These are phyloP conservation scores for Inonotus obliquus DNA, from an alignment of 1,284 basidiomycete species.

Conservation along the genomic window DNA sequence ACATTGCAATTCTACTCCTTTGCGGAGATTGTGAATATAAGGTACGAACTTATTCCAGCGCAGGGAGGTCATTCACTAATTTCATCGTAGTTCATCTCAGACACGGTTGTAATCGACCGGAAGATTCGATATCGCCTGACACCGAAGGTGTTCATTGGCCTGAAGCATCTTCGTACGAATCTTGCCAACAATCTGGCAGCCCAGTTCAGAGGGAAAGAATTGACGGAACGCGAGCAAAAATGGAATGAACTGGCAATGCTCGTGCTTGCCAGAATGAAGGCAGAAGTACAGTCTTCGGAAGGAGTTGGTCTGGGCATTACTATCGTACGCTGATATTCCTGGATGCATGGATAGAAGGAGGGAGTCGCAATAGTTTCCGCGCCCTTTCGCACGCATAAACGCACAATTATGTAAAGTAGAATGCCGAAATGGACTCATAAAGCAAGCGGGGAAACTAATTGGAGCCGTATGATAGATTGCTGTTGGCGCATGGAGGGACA, in stretches of 20 bases:
- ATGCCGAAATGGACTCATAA: background rate
- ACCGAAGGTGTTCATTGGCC: constrained; percentile 72
- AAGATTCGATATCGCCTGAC: constrained; percentile 75
- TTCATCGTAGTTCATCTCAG: constrained; percentile 60
- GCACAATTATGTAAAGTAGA: too few relatives aligned
- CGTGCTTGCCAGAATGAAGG: constrained; percentile 48
- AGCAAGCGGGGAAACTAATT: background rate
- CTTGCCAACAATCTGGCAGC: constrained; percentile 60
- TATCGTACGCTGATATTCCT: background rate
- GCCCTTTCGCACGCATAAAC: too few relatives aligned
- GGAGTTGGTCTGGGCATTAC: constrained; percentile 17
- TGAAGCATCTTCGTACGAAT: constrained; percentile 76
- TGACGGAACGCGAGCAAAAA: constrained; percentile 52
- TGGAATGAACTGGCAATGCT: constrained; percentile 73
- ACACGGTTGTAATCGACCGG: constrained; percentile 77
- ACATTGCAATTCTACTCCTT: constrained; percentile 76
- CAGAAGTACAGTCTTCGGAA: background rate
- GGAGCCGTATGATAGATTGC: background rate
- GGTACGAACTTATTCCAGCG: constrained; percentile 37
- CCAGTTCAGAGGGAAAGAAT: constrained; percentile 57
- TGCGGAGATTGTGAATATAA: constrained; percentile 94
- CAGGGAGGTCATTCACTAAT: background rate
- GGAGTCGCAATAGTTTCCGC: too few relatives aligned
- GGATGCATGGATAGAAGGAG: too few relatives aligned
- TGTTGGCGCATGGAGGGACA: background rate